phyloP scores from a whole-genome alignment of 108 stramenopile species.

The Chaetoceros muelleri region DNA sequence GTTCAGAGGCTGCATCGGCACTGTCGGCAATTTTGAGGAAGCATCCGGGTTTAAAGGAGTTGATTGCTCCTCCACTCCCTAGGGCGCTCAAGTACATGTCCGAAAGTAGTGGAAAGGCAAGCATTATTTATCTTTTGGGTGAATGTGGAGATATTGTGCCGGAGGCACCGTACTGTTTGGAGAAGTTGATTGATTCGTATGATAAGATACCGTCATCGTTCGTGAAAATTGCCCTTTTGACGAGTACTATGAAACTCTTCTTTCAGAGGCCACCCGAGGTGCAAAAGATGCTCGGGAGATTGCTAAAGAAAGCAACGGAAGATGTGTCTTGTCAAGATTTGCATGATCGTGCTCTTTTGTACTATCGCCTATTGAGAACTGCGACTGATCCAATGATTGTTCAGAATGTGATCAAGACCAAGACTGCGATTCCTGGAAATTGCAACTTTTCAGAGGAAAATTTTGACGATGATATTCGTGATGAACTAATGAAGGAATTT shows the following conservation, averaged over 20 bases:
- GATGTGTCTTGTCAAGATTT: slow-evolving; percentile 89
- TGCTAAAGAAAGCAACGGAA: slow-evolving; percentile 83
- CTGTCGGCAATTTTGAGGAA: slow-evolving; percentile 72
- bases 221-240: slow-evolving; percentile 87
- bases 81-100: slow-evolving; percentile 65
- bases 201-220: slow-evolving; percentile 39
- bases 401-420: slow-evolving; percentile 46
- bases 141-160: slow-evolving; percentile 88
- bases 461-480: slow-evolving; percentile 46
- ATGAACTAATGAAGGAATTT: slow-evolving; percentile 86
- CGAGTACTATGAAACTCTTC: slow-evolving; percentile 90
- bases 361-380: slow-evolving; percentile 87
- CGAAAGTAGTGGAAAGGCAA: slow-evolving; percentile 84
- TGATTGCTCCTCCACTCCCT: slow-evolving; percentile 79
- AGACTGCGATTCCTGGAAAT: slow-evolving; percentile 21
- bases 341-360: slow-evolving; percentile 96
- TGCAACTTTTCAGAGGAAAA: slow-evolving; percentile 76
- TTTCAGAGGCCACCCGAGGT: slow-evolving; percentile 96
- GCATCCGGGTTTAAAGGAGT: slow-evolving; percentile 54
- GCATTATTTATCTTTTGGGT: slow-evolving; percentile 91
- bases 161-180: slow-evolving; percentile 96
- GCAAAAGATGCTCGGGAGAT: slow-evolving; percentile 90
- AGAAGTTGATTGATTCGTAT: slow-evolving; percentile 82
- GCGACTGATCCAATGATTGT: slow-evolving; percentile 72
- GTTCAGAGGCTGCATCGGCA: slow-evolving; percentile 78